These are phyloP conservation scores for Clitopilus passeckerianus DNA, from an alignment of 768 basidiomycete species.

Conservation along the genomic window DNA sequence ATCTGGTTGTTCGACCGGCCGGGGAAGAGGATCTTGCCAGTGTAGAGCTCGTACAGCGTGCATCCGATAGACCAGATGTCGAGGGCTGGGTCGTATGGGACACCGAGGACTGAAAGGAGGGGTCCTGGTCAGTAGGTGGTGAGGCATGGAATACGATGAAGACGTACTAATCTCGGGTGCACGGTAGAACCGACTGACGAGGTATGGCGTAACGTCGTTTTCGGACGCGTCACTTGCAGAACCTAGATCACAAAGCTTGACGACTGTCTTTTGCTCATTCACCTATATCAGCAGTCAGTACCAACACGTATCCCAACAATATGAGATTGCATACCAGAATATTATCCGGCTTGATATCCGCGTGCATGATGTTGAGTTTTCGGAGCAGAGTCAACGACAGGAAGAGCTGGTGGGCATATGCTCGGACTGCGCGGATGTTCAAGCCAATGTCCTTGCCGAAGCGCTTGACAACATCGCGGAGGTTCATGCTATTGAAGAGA, in stretches of 20 bases:
- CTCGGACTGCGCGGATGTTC: constrained; percentile 94
- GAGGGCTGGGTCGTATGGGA: constrained; percentile 89
- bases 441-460: constrained; percentile 98
- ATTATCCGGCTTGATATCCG: constrained; percentile 98
- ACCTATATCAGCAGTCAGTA: constrained; percentile 46
- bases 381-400: constrained; percentile 78
- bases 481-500: constrained; percentile 72
- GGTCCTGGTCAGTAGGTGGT: constrained; percentile 3
- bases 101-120: constrained; percentile 71
- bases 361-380: constrained; percentile 94
- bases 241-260: constrained; percentile 97
- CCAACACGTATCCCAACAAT: neutral
- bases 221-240: constrained; percentile 93
- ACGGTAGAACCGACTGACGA: constrained; percentile 96
- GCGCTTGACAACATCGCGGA: constrained; percentile 95
- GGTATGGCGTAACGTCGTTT: constrained; percentile 96
- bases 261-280: constrained; percentile 86
- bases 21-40: constrained; percentile 96
- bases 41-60: constrained; percentile 93
- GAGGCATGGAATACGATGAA: neutral
- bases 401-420: constrained; percentile 97
- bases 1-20: constrained; percentile 98
- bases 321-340: constrained; percentile 56
- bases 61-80: constrained; percentile 98
- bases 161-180: constrained; percentile 95